These are phyloP conservation scores for Hippophae gyantsensis DNA, from an alignment of 306 rosid genomes.

Conservation along the genomic window DNA sequence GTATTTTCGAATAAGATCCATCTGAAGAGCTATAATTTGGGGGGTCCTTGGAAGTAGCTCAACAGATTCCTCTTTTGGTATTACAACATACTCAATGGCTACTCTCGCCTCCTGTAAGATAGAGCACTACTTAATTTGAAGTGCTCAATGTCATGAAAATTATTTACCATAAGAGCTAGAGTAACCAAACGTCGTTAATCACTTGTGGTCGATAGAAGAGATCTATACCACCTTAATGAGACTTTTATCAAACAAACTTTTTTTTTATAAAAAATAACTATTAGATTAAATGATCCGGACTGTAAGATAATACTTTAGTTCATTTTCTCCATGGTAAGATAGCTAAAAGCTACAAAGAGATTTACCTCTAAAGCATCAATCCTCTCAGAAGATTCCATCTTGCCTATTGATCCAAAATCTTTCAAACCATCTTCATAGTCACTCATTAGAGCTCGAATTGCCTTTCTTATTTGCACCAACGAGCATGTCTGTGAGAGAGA, in stretches of 20 bases:
- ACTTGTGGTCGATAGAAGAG: no score
- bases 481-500: conserved; percentile 48
- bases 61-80: conserved; percentile 65
- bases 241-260: no score
- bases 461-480: conserved; percentile 73
- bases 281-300: conserved; percentile 2
- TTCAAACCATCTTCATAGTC: conserved; percentile 64
- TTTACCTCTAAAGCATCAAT: conserved; percentile 86
- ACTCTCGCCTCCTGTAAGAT: conserved; percentile 75
- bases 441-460: conserved; percentile 46
- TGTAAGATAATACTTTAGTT: neutral
- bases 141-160: neutral
- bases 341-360: neutral
- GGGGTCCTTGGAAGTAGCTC: conserved; percentile 76
- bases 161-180: neutral
- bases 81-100: conserved; percentile 72
- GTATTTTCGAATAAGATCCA: conserved; percentile 59
- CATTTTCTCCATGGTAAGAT: neutral
- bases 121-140: neutral
- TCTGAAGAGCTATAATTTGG: conserved; percentile 49
- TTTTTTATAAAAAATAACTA: no score
- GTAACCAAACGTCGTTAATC: neutral
- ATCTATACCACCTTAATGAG: no score
- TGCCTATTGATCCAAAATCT: conserved; percentile 41
- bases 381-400: conserved; percentile 49